phyloP scores from a whole-genome alignment of 495 filamentous ascomycete species.

The Usnea hakonensis region DNA sequence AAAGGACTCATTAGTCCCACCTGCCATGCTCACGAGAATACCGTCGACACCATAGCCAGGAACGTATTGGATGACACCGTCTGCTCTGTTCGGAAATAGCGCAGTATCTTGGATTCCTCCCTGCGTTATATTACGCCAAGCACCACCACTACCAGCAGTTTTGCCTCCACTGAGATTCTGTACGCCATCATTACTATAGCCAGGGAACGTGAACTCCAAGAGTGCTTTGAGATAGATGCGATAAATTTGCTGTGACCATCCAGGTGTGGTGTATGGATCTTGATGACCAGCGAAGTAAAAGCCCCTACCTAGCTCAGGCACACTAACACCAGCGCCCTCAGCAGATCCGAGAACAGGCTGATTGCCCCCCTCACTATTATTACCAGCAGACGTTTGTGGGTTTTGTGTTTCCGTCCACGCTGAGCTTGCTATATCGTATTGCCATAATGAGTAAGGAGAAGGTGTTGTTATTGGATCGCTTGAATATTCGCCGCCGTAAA shows the following conservation, averaged over 20 bases:
- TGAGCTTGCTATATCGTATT: conserved; percentile 51
- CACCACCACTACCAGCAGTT: conserved; percentile 47
- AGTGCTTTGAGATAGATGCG: conserved; percentile 64
- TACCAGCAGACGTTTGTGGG: conserved; percentile 49
- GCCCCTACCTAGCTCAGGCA: conserved; percentile 57
- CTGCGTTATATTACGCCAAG: conserved; percentile 62
- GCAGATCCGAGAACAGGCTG: conserved; percentile 53
- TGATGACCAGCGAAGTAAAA: conserved; percentile 74
- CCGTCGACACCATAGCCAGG: conserved; percentile 64
- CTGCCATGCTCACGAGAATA: conserved; percentile 61
- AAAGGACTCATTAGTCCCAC: conserved; percentile 55
- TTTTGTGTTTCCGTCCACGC: conserved; percentile 53
- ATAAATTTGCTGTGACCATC: conserved; percentile 55
- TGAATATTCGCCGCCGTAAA: conserved; percentile 67
- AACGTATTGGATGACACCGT: conserved; percentile 62
- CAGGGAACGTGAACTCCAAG: conserved; percentile 66
- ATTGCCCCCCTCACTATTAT: conserved; percentile 45
- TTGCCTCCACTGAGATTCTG: conserved; percentile 38
- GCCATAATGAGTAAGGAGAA: conserved; percentile 51
- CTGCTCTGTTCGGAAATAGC: conserved; percentile 62
- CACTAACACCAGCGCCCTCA: conserved; percentile 62
- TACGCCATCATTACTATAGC: conserved; percentile 52
- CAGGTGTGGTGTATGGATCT: conserved; percentile 57
- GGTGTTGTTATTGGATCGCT: conserved; percentile 48
- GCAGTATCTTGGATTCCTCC: conserved; percentile 56